Base-by-base conservation (phyloP, 2,329 filamentous ascomycete species). In the Fusarium albidum region DNA sequence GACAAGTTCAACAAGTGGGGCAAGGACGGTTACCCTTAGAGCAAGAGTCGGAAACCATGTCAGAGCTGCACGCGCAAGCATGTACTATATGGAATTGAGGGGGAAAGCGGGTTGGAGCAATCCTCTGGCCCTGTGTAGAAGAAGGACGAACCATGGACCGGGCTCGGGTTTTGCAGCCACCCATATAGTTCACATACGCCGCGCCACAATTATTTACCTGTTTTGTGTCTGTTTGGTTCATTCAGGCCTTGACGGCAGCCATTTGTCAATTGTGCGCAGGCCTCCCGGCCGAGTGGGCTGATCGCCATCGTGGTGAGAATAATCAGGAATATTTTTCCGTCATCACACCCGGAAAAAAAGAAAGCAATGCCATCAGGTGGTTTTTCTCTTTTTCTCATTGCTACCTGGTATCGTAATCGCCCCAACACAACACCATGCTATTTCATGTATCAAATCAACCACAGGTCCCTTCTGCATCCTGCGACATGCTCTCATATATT, bases 1-100 rank as follows among this genome's bases (percentile, higher is more conserved):
- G 95, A 99, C 68, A 90, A 89, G 81, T 98, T 89, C 87, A 99
- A 99, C 90, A 99, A 99, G 84, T 98, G 91, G 87, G 95, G 95
- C 77, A 98, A 98, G 87, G 95, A 98, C 67, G 93, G 92, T 67
- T 98, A 90, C 79, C 75, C 75, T 66, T 91, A 80, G 73, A 54
- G 26, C 42, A 39, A 51, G 33, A 55, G 21, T 31, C 18, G 29
- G 51, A 25, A 46, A 32, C 29, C n/a, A 27, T 46, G 28, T 45
- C 47, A 47, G 42, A 52, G 38, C 48, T 53, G 48, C 48, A 57
- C 49, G 47, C 49, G 42, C 28, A 52, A 56, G 50, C 49, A 46
- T 59, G 49, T 49, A 47, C 34, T 56, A 44, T 40, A 43, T 37
- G 42, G 50, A 44, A 50, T 40, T 39, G 55, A 55, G 17, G 41